Evolutionary conservation across 2,329 filamentous ascomycete species (phyloP).

Genomic region (Colletotrichum plurivorum): DNA sequence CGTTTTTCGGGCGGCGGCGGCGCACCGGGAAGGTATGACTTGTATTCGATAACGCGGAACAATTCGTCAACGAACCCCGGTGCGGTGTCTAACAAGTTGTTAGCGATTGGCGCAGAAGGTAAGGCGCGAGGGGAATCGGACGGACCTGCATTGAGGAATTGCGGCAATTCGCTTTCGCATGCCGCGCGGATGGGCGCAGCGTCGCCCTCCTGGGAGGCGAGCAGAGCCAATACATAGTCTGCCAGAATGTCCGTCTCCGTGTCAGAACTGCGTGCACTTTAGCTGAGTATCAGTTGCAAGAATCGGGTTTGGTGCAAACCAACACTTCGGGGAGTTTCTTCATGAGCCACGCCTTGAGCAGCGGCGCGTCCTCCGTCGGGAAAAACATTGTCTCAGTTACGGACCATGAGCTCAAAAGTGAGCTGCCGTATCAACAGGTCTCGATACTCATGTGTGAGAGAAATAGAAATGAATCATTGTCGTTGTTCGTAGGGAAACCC

Average conservation of each 20-base stretch:
- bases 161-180: constrained; percentile 79
- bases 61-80: constrained; percentile 71
- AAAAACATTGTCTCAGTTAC: constrained; percentile 68
- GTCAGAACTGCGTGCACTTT: constrained; percentile 71
- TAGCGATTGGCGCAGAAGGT: neutral
- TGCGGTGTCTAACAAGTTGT: constrained; percentile 13
- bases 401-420: neutral
- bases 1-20: constrained; percentile 54
- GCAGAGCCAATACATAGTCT: constrained; percentile 85
- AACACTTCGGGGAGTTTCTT: constrained; percentile 55
- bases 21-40: constrained; percentile 71
- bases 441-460: constrained; percentile 26
- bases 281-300: constrained; percentile 4
- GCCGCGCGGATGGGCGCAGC: constrained; percentile 74
- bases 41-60: constrained; percentile 75
- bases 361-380: constrained; percentile 71
- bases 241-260: constrained; percentile 86
- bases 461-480: constrained; percentile 32
- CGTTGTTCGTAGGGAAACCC: constrained; percentile 26
- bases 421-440: constrained; percentile 31
- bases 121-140: too few relatives aligned
- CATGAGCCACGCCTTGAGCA: constrained; percentile 83
- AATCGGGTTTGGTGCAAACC: constrained; percentile 5
- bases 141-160: constrained; percentile 80
- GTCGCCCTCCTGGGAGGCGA: constrained; percentile 76